Evolutionary conservation across 345 rosid species (phyloP), one percentile per base, ranked within the genome.

Genomic region (Euphorbia pulcherrima): DNA sequence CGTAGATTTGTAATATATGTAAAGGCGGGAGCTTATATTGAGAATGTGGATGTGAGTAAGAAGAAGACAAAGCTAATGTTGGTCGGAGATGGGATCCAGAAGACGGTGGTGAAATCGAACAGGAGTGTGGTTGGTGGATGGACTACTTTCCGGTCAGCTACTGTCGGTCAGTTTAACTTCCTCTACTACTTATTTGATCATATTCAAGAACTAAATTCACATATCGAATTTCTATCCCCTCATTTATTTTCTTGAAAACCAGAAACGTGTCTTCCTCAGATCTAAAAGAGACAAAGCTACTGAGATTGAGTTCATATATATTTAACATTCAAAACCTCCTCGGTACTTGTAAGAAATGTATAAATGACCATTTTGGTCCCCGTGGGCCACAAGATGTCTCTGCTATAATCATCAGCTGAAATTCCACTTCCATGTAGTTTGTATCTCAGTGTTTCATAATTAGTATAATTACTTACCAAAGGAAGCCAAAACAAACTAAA

Each of bases 101-200:
- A 71, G 80, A 92, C 96, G 6, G 60, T 85, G 50, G 78, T 90
- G 55, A 92, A 87, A 71, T 91, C 83, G 8, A 75, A 72, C 41
- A 69, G 92, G 60, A 90, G 78, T 24, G 83, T 67, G 4, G 82
- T 72, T 12, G 97, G 85, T 35, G 92, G 93, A 30, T 90, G 81
- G 84, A 87, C 97, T 23, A 85, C 98, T 69, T 90, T 85, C 85
- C 79, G 85, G 57, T 90, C 97, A 1, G 97, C 97, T 18, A 92
- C 98, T 1, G 90, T 92, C 7, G 98, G 98, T 92, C 61, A 83
- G 85, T 78, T 57, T 10, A 41, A 41, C 47, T 41, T 41, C 37
- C 37, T 7, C 7, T 33, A 33, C 37, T 33, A 33, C 3, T 33
- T 3, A 2, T 33, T 33, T 33, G 7, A 33, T 41, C 47, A 14